Evolutionary conservation across 768 basidiomycete species (phyloP).

Genomic region (Tremella fuciformis): DNA sequence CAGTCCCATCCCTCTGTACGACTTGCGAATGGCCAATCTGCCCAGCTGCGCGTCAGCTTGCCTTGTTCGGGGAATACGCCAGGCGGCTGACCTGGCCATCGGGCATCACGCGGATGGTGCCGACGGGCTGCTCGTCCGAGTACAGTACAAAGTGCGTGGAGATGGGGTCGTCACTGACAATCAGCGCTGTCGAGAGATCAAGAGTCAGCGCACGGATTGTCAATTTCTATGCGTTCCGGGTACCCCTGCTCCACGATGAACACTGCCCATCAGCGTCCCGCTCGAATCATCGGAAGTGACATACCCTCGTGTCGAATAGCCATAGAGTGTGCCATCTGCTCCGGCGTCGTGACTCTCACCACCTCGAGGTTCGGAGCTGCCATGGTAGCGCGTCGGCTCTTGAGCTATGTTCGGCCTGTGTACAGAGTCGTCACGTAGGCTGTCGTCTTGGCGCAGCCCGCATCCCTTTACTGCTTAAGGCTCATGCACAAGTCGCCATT

Average conservation of each 20-base stretch:
- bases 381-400: no score
- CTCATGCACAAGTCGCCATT: no score
- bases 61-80: not conserved
- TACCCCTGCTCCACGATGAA: constrained; percentile 29
- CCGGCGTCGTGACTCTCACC: constrained; percentile 8
- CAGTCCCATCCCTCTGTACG: constrained; percentile 18
- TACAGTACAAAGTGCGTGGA: constrained; percentile 26
- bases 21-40: constrained; percentile 18
- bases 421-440: no score
- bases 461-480: no score
- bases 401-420: no score
- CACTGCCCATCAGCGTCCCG: constrained; percentile 5
- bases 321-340: constrained; percentile 9
- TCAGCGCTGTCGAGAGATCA: not conserved
- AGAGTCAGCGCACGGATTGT: constrained; percentile 16
- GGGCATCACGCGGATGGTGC: constrained; percentile 17
- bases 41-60: constrained; percentile 17
- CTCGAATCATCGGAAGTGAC: not conserved
- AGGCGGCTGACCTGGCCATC: constrained; percentile 16
- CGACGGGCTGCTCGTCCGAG: constrained; percentile 4
- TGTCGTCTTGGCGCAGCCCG: no score
- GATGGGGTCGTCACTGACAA: constrained; percentile 20
- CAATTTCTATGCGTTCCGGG: constrained; percentile 19
- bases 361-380: not conserved
- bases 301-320: constrained; percentile 12